Conservation (phyloP, 352 stramenopile species). For the Blastocystis sp. region DNA sequence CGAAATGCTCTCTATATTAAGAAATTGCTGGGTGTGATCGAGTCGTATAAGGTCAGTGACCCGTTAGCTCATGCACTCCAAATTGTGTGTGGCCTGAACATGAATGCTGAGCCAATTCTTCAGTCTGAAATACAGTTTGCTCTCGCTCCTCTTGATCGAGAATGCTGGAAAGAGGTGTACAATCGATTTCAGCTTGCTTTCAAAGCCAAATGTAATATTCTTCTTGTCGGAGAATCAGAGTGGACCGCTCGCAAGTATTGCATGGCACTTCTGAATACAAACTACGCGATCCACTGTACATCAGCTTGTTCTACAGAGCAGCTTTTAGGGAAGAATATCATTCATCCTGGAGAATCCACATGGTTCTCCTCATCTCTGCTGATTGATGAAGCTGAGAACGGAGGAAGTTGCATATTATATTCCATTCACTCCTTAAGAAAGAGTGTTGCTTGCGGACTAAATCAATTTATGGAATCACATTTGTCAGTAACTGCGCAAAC, state of each 20-base stretch:
- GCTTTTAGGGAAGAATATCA: background rate
- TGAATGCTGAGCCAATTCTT: background rate
- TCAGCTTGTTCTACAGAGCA: conserved; percentile 20
- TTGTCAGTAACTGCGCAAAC: background rate
- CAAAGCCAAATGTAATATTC: background rate
- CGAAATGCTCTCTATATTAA: background rate
- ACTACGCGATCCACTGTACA: background rate
- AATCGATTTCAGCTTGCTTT: background rate
- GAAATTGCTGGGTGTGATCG: background rate
- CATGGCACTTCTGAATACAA: background rate
- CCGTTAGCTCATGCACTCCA: background rate
- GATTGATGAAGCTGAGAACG: background rate
- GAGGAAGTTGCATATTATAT: background rate
- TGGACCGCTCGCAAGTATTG: conserved; percentile 14
- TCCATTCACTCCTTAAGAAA: conserved; percentile 26
- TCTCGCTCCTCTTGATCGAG: background rate
- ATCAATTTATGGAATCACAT: background rate
- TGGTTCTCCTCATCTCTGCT: background rate
- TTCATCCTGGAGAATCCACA: background rate
- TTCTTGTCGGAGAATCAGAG: conserved; percentile 12
- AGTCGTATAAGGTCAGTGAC: too few species aligned
- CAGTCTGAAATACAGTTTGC: background rate
- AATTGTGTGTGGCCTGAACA: background rate
- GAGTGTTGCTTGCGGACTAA: conserved; percentile 7
- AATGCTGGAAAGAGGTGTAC: background rate